phyloP scores from a whole-genome alignment of 345 rosid genomes.

The Citrus sp. region DNA sequence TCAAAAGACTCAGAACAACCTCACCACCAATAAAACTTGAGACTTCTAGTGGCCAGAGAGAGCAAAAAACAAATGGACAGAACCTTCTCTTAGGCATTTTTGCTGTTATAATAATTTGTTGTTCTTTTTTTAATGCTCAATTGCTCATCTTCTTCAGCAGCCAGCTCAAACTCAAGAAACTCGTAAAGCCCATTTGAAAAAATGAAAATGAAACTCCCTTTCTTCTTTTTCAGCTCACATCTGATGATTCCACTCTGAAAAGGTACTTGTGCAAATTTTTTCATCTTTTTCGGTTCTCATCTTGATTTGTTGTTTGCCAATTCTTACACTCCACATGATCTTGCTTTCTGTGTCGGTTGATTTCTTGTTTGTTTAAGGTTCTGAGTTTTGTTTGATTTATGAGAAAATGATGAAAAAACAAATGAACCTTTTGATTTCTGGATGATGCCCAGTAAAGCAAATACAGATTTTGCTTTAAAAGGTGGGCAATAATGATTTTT shows the following conservation, averaged over 20 bases:
- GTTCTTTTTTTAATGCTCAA: not conserved
- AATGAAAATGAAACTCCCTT: not conserved
- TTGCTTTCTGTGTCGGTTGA: not conserved
- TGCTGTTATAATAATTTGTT: not conserved
- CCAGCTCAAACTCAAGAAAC: not conserved
- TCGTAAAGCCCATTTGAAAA: not conserved
- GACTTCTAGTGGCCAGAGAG: no score
- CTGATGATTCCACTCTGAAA: not conserved
- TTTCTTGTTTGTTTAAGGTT: not conserved
- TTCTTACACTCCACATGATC: not conserved
- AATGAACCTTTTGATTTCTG: not conserved
- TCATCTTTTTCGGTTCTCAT: not conserved
- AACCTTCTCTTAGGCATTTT: not conserved
- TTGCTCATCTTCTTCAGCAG: not conserved
- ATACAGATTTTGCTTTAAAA: not conserved
- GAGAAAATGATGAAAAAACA: not conserved
- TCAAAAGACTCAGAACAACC: not conserved
- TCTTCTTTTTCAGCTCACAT: not conserved
- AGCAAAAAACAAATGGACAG: not conserved
- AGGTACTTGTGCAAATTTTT: not conserved
- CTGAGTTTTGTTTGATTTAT: not conserved
- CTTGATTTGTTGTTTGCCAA: not conserved
- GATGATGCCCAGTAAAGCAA: not conserved
- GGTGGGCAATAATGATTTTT: no score
- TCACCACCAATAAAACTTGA: not conserved